Conservation (phyloP, 306 rosid genomes). For the Oemleria cerasiformis region DNA sequence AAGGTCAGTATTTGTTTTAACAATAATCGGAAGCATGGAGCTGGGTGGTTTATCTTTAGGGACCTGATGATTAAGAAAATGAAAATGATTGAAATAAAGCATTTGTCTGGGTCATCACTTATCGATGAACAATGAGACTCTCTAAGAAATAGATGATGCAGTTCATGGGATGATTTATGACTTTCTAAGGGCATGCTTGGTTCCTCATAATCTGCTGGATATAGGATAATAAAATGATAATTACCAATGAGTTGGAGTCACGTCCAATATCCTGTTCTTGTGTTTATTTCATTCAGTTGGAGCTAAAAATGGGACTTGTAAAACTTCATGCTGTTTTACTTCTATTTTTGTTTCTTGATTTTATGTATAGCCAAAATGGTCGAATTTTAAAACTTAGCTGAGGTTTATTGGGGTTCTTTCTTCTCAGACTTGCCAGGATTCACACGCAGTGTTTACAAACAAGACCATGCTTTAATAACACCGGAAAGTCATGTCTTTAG, state of each 20-base stretch:
- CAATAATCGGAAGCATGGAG: neutral
- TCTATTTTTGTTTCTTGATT: neutral
- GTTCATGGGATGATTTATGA: neutral
- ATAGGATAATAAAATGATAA: neutral
- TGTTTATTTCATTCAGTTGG: neutral
- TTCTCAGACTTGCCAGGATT: constrained; percentile 89
- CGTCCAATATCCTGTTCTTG: neutral
- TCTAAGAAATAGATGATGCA: neutral
- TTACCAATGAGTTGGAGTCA: constrained; percentile 4
- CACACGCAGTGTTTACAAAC: constrained; percentile 86
- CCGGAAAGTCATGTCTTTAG: constrained; percentile 94
- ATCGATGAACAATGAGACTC: too few species aligned
- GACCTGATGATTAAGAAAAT: too few species aligned
- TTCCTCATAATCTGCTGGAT: neutral
- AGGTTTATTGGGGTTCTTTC: constrained; percentile 25
- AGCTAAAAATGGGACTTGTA: neutral
- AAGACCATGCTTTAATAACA: constrained; percentile 79
- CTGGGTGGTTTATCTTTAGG: neutral
- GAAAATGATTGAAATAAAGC: too few species aligned
- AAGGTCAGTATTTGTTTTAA: constrained; percentile 45
- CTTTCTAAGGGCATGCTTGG: neutral
- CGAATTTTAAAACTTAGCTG: constrained; percentile 13
- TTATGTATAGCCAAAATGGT: neutral
- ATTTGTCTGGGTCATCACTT: too few species aligned
- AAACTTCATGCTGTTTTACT: neutral